Conservation (phyloP, 2,329 filamentous ascomycete genomes). For the Paraphaeosphaeria sporulosa region DNA sequence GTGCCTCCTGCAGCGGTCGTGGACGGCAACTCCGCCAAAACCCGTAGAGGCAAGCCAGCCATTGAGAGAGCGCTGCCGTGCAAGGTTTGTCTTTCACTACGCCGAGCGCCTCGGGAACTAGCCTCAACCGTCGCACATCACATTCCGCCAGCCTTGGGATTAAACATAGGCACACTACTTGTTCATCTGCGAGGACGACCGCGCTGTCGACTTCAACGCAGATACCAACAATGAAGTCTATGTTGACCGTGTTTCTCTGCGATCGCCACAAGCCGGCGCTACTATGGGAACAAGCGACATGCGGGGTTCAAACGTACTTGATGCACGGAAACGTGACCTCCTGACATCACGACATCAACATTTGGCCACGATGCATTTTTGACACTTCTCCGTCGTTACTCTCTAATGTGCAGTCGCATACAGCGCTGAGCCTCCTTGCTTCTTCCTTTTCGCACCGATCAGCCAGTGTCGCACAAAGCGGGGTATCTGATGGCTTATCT, state of each 20-base stretch:
- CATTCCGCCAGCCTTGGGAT: background rate
- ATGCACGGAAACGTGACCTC: conserved; percentile 28
- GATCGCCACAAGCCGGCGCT: conserved; percentile 3
- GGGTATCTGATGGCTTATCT: conserved; percentile 32
- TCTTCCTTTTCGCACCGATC: conserved; percentile 5
- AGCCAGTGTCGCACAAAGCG: conserved; percentile 2
- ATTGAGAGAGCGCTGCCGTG: background rate
- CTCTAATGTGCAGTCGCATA: background rate
- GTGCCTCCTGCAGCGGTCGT: conserved; percentile 5
- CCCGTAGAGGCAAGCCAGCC: background rate
- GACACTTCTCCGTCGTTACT: too few relatives aligned
- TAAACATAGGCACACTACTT: background rate
- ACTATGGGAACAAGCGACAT: conserved; percentile 10
- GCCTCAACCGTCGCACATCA: background rate
- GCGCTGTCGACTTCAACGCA: background rate
- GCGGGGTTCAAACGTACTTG: conserved; percentile 38
- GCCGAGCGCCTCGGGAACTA: background rate
- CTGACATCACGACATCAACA: conserved; percentile 32
- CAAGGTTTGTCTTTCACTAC: background rate
- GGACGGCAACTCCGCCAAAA: background rate
- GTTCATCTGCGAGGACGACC: background rate
- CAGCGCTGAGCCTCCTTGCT: background rate
- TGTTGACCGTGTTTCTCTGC: background rate
- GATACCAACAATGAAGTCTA: background rate
- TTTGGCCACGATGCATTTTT: conserved; percentile 10